A percentile compares a stretch with the other conserved stretches of the same genome.
phyloP scores from a whole-genome alignment of 1,284 basidiomycete genomes.

The Serendipita sp. region DNA sequence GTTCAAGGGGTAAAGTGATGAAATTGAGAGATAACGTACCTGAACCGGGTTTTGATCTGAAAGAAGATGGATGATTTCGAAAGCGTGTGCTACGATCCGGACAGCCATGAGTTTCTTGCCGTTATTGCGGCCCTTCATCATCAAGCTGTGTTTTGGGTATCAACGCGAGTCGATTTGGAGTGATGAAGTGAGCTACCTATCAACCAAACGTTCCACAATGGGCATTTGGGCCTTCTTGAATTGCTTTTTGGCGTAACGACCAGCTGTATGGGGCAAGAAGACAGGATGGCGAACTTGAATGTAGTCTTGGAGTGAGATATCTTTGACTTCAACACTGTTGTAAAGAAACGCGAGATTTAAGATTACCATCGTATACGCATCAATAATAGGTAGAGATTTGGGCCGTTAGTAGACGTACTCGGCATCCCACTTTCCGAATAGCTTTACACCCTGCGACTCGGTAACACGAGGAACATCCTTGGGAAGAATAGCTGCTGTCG shows the following conservation, averaged over 20 bases:
- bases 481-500: constrained; percentile 41
- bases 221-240: constrained; percentile 99
- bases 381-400: background rate
- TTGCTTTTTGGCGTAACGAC: constrained; percentile 98
- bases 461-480: constrained; percentile 75
- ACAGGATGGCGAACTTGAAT: constrained; percentile 98
- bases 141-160: constrained; percentile 47
- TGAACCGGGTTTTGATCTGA: constrained; percentile 99
- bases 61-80: constrained; percentile 99
- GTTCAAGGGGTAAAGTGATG: background rate
- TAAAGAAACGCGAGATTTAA: constrained; percentile 17
- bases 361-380: constrained; percentile 1
- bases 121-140: constrained; percentile 99
- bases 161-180: background rate
- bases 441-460: constrained; percentile 50
- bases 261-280: constrained; percentile 96
- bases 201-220: constrained; percentile 97
- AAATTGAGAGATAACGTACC: constrained; percentile 32
- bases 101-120: constrained; percentile 99
- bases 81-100: constrained; percentile 98
- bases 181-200: constrained; percentile 53
- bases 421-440: constrained; percentile 95
- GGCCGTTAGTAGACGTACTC: constrained; percentile 50
- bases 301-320: constrained; percentile 98
- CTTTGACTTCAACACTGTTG: constrained; percentile 90